Percentiles rank a stretch among this genome's conserved stretches.
These are phyloP conservation scores for Circinella umbellata DNA, from an alignment of 371 early-diverging fungal species.

Conservation along the genomic window DNA sequence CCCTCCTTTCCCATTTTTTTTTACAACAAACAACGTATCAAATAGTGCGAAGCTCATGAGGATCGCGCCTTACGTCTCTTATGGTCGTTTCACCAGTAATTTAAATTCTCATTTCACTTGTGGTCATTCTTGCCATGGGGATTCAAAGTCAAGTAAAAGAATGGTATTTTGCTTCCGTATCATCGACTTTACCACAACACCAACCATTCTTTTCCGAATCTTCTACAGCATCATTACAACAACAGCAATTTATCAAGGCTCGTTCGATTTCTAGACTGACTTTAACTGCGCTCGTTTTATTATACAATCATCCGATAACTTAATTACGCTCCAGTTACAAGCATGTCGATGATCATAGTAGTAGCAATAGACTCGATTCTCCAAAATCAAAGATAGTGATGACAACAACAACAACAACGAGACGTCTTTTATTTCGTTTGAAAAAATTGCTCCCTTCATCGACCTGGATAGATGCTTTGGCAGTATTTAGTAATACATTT, in stretches of 20 bases:
- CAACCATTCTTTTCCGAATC: not conserved
- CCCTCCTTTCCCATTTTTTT: not conserved
- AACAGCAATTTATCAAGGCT: not conserved
- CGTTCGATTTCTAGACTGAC: conserved; percentile 15
- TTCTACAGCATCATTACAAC: conserved; percentile 1
- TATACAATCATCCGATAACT: conserved; percentile 13
- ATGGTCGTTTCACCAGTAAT: conserved; percentile 25
- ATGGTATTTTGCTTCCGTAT: conserved; percentile 5
- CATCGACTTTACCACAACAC: no score
- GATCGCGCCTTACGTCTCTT: conserved; percentile 22
- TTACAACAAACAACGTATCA: not conserved
- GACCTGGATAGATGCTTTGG: conserved; percentile 11
- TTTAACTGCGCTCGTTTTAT: conserved; percentile 14
- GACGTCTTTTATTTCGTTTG: conserved; percentile 5
- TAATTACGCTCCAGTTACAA: not conserved
- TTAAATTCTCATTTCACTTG: conserved; percentile 25
- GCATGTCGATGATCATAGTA: not conserved
- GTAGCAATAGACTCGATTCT: not conserved
- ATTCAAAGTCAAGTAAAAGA: conserved; percentile 21
- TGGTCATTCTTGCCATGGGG: conserved; percentile 20
- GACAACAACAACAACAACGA: not conserved
- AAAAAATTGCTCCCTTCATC: conserved; percentile 6
- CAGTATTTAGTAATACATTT: not conserved
- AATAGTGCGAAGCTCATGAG: conserved; percentile 21
- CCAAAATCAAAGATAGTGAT: not conserved